Evolutionary conservation across 2,329 filamentous ascomycete genomes (phyloP), one percentile per base, ranked within the genome.

Genomic region (Calonectria naviculata): DNA sequence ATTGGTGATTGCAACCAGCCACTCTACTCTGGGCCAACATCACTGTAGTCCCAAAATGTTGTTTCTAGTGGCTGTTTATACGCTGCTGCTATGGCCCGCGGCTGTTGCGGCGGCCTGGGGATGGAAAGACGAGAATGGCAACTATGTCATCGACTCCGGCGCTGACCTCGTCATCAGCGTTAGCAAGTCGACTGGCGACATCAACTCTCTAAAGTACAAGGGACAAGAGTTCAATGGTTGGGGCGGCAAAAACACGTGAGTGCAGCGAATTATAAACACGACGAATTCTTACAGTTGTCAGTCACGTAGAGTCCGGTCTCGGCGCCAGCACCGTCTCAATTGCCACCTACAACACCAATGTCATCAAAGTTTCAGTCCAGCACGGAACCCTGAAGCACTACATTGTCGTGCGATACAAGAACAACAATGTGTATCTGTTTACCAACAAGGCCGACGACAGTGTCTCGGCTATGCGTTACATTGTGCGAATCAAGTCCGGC

Each of bases 391-490:
- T 83, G 1, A 81, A 81, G 73, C 81, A 83, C 65, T 82, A 81
- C 62, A 76, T 83, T 31, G 76, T 82, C 24, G 74, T 81, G 44
- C 76, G 81, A 54, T 83, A 83, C 71, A 80, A 79, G 63, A 81
- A 83, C 75, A 79, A 81, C 67, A 82, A 83, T 61, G 79, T 83
- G 15, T 85, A 85, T 68, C 83, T 85, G 36, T 83, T 85, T 71
- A 85, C 83, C 72, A 85, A 85, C 73, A 85, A 84, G 74, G 80
- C 77, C 5, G 83, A 84, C 38, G 74, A 78, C 31, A 83, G 80
- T 31, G 78, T 84, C 34, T 82, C 81, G 3, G 83, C 83, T 0
- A 83, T 82, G 52, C 78, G 83, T 5, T 84, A 84, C 68, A 84
- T 84, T 29, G 79, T 81, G 8, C 78, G 81, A 6, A 79, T 82